Base-by-base conservation (phyloP, 1,284 basidiomycete genomes). In the Butyriboletus regius region DNA sequence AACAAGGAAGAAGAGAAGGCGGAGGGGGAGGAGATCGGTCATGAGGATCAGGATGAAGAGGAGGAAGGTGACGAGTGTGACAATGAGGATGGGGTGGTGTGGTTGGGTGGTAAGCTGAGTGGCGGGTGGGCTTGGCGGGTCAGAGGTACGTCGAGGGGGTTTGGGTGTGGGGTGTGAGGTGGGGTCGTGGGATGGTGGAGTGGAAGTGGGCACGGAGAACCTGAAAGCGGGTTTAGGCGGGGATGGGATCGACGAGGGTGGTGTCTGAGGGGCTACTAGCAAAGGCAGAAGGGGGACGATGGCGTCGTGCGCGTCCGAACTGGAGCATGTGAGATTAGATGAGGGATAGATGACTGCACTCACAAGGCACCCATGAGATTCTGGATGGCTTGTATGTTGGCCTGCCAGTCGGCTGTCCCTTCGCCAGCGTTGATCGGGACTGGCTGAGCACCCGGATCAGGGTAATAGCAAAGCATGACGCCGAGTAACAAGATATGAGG, bases 331-430 rank as follows among this genome's bases (percentile, higher is more conserved):
- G 24, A 5, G 6, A 28, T 58, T 13, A 52, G 32, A 22, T 14
- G 7, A n/a, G 2, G 14, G 48, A 45, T 43, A 14, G 28, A 42
- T 2, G 10, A 35, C 33, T 9, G n/a, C 5, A 47, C 82, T 54
- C 66, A 87, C 82, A 79, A 70, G 6, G 75, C 70, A 26, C 87
- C 87, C 86, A 89, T 88, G 20, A 89, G 75, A 56, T 89, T 89
- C 59, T 89, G 87, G 26, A 88, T 83, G 1, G 74, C 85, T 67
- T 88, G 85, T 3, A 89, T 71, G 56, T 88, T 89, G 1, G 81
- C 81, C 50, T 85, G 79, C 84, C 85, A 89, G 48, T 85, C 82
- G 0, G 79, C 72, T 12, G 77, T 76, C 2, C 79, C 79, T 60
- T 82, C 79, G 7, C 70, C 64, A 5, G 71, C 62, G 32, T 69